Evolutionary conservation across 1,284 basidiomycete genomes (phyloP), one percentile per base, ranked within the genome.

Genomic region (Ganoderma resinaceum): DNA sequence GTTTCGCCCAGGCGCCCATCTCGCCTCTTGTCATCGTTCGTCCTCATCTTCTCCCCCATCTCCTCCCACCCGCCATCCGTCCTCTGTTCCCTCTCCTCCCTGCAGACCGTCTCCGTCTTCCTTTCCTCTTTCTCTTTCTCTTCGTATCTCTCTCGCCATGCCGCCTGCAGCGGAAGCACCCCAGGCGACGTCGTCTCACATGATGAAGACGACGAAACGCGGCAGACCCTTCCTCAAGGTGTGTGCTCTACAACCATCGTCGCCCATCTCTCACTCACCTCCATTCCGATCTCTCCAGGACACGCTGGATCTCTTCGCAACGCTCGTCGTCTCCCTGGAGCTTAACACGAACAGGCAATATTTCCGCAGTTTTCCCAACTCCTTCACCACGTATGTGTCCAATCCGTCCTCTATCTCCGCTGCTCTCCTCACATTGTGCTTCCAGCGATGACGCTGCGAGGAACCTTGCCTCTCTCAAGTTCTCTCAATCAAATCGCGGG

Each of bases 401-500:
- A 58, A 63, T 69, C 66, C 62, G 63, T 59, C 61, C 38, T 62
- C 61, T 66, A 59, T 70, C 63, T 66, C 70, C 62, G 77, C 38
- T 73, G 73, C 68, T 37, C 70, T 61, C 64, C 69, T 58, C 52
- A 65, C 52, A 31, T 26, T 37, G 9, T 55, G 14, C 61, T 64
- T 57, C n/a, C 75, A 97, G 95, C 71, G 97, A 99, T 79, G 97
- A 99, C 81, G 97, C 97, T 9, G 95, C 95, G 20, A 87, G 90
- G 77, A 99, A 99, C 79, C 85, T 99, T 53, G 93, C 96, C 38
- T 96, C 95, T 3, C 91, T 99, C 79, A 98, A 99, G 81, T 99
- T 99, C 80, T 97, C 97, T 31, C 98, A 99, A 84, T 99, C 97
- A 65, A 98, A 97, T 82, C 95, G 98, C 75, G 93, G 95, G 69